Evolutionary conservation across 2,329 filamentous ascomycete genomes (phyloP).

Genomic region (Pseudogymnoascus sp.): DNA sequence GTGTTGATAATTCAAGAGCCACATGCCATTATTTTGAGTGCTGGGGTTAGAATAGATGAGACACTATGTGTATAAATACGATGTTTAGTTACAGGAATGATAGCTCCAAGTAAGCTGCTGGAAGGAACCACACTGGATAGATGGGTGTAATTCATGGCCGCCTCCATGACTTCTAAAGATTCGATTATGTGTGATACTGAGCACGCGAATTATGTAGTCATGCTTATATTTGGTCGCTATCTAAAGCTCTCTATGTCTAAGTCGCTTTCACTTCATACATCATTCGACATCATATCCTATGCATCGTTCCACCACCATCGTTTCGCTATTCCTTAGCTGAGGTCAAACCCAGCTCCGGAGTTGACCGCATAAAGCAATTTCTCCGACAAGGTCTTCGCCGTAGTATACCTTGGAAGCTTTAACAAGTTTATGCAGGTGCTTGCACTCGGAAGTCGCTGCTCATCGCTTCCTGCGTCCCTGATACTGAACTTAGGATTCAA

Average conservation of each 20-base stretch:
- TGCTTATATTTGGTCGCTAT: not conserved
- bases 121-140: not conserved
- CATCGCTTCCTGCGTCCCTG: conserved; percentile 69
- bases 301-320: not conserved
- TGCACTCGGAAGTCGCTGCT: conserved; percentile 77
- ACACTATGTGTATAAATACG: not conserved
- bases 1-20: conserved; percentile 3
- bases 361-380: conserved; percentile 88
- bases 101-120: not conserved
- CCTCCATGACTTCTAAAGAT: not conserved
- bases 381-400: conserved; percentile 56
- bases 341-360: conserved; percentile 86
- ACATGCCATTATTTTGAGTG: not conserved
- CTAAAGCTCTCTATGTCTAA: not conserved
- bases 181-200: not conserved
- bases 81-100: not conserved
- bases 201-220: not conserved
- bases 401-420: conserved; percentile 79
- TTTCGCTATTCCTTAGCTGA: conserved; percentile 44
- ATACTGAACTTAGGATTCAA: conserved; percentile 85
- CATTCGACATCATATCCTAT: not conserved
- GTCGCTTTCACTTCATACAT: not conserved
- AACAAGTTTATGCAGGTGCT: conserved; percentile 94
- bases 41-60: not conserved
- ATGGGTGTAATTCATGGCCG: not conserved